Evolutionary conservation across 441 rosid genomes (phyloP).

Genomic region (Populus hybrid): DNA sequence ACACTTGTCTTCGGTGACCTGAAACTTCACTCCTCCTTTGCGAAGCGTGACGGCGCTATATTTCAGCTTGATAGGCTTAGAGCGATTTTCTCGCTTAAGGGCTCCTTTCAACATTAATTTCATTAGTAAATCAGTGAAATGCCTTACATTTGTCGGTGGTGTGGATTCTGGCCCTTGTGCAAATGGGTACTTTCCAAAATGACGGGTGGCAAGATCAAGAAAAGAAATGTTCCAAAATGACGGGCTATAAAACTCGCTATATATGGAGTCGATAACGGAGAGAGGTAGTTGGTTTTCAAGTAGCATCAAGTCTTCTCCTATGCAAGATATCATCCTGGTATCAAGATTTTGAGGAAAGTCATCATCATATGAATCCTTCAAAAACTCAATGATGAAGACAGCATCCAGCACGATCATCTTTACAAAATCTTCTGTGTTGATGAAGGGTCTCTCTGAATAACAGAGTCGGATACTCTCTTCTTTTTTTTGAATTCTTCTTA

Average conservation of each 20-base stretch:
- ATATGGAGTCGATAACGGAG: background rate
- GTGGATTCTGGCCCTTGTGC: too few species aligned
- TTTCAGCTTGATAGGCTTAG: too few species aligned
- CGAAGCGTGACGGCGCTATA: too few species aligned
- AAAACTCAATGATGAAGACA: background rate
- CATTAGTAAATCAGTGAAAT: too few species aligned
- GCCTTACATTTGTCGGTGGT: too few species aligned
- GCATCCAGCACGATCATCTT: background rate
- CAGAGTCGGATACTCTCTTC: background rate
- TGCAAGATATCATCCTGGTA: background rate
- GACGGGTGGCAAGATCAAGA: background rate
- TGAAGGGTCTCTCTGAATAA: background rate
- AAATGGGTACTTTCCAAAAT: background rate
- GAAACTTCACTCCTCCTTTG: too few species aligned
- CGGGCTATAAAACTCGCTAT: background rate
- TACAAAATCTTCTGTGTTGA: background rate
- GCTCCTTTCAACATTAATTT: too few species aligned
- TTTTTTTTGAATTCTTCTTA: background rate
- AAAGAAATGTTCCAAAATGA: too few species aligned
- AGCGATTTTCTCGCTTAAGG: too few species aligned
- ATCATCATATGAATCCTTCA: background rate
- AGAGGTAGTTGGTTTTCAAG: background rate
- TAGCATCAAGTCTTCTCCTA: background rate
- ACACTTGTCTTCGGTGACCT: too few species aligned
- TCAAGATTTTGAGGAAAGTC: background rate